Evolutionary conservation across 495 filamentous ascomycete genomes (phyloP), one percentile per base, ranked within the genome.

Genomic region (Aspergillus haitiensis): DNA sequence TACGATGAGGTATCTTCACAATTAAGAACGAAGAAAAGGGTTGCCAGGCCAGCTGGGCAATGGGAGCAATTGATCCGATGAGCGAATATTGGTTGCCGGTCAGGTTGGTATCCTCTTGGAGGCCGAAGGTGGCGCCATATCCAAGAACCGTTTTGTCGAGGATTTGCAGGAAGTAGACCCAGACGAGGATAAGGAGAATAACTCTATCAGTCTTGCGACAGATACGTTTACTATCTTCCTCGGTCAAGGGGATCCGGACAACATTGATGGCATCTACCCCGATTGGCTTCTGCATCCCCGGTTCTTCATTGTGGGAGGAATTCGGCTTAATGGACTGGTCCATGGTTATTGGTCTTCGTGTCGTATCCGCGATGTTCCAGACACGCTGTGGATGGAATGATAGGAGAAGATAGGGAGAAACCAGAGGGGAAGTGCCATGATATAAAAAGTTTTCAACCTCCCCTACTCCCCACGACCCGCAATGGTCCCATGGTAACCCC

Each of bases 81-180:
- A 87, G 61, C 0, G 84, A 87, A 66, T 87, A 88, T 60, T 88
- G 75, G 62, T 83, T 78, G 7, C 84, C 84, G 0, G 70, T 76
- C 13, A 88, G 76, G 27, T 77, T 53, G 0, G 79, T 81, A 58
- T 85, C 83, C 32, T 78, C 66, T 36, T 74, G 72, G 15, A 89
- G 70, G n/a, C 85, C 85, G 53, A 86, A 87, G 7, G 83, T 83
- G 32, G 84, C 84, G 52, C 82, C 83, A 62, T 85, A 85, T 27
- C 84, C 85, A 0, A 88, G 79, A 3, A 86, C 81, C 1, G 81
- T 72, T 67, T 88, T 89, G 74, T 89, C 85, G 5, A 88, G 75
- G 53, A 87, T 86, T 68, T 85, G 75, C n/a, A 74, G 62, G 46
- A 88, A 86, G 62, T 88, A 87, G 9, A 86, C 84, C 86, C 85